phyloP scores from a whole-genome alignment of 257 asterid genomes.

The Solanum dulcamara region DNA sequence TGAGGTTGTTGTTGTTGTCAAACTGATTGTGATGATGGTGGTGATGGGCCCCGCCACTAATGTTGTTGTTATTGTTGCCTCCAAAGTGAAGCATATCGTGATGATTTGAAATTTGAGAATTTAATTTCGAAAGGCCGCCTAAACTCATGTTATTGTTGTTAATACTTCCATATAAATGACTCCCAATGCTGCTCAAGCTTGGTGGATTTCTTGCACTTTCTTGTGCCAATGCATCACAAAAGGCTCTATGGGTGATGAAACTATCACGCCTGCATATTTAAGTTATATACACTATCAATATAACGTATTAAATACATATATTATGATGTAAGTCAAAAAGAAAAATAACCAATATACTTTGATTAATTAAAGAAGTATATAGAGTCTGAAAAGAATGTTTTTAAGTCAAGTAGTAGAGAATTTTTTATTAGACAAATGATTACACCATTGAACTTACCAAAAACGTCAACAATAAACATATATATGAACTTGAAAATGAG shows the following conservation, averaged over 20 bases:
- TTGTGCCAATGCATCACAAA: conserved; percentile 88
- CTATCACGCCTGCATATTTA: neutral
- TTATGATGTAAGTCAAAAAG: neutral
- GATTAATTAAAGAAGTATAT: neutral
- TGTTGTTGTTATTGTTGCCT: neutral
- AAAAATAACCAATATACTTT: neutral
- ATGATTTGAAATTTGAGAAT: neutral
- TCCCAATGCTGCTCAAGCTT: conserved; percentile 44
- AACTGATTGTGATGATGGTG: neutral
- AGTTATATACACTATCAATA: neutral
- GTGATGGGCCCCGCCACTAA: neutral
- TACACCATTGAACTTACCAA: neutral
- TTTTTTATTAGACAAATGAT: neutral
- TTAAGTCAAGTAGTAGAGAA: neutral
- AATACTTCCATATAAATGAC: conserved; percentile 21
- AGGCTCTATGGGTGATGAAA: conserved; percentile 21
- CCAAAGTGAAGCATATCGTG: neutral
- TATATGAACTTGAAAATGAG: neutral
- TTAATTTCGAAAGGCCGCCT: conserved; percentile 42
- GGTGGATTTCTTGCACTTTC: conserved; percentile 67
- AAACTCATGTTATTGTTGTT: conserved; percentile 12
- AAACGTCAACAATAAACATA: neutral
- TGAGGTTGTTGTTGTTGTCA: neutral
- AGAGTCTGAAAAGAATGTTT: neutral
- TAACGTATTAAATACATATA: neutral